phyloP scores from a whole-genome alignment of 2,329 filamentous ascomycete genomes.

The Conoideocrella luteorostrata region DNA sequence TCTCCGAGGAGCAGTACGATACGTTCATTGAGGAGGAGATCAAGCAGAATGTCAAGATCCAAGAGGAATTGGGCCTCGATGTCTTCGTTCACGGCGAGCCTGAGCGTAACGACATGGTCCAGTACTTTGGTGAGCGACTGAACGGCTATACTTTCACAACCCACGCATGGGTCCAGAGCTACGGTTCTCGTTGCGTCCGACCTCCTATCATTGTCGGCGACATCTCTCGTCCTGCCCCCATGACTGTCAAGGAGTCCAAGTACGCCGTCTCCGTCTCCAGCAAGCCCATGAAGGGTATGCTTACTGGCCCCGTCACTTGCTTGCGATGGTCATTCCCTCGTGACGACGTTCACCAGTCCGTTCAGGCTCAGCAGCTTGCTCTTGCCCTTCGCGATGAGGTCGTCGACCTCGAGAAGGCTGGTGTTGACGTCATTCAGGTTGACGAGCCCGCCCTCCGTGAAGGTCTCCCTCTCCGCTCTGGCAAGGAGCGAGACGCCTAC shows the following conservation, averaged over 20 bases:
- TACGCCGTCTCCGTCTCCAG: conserved; percentile 92
- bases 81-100: conserved; percentile 98
- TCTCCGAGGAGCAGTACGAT: conserved; percentile 87
- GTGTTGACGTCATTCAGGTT: conserved; percentile 97
- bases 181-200: conserved; percentile 96
- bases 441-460: conserved; percentile 99
- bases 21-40: conserved; percentile 99
- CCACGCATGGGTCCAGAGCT: conserved; percentile 97
- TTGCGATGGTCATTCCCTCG: conserved; percentile 99
- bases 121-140: conserved; percentile 98
- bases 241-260: conserved; percentile 99
- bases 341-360: conserved; percentile 98
- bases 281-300: conserved; percentile 99
- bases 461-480: conserved; percentile 92
- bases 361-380: conserved; percentile 97
- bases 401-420: conserved; percentile 92
- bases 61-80: conserved; percentile 95
- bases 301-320: conserved; percentile 98
- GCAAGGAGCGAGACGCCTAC: conserved; percentile 94
- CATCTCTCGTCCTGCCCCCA: conserved; percentile 90
- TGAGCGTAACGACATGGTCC: conserved; percentile 99
- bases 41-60: conserved; percentile 86
- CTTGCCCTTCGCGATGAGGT: conserved; percentile 98
- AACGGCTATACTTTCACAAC: conserved; percentile 98
- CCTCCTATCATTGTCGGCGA: conserved; percentile 98